phyloP scores from a whole-genome alignment of 495 filamentous ascomycete genomes.

The Aspergillus carlsbadensis region DNA sequence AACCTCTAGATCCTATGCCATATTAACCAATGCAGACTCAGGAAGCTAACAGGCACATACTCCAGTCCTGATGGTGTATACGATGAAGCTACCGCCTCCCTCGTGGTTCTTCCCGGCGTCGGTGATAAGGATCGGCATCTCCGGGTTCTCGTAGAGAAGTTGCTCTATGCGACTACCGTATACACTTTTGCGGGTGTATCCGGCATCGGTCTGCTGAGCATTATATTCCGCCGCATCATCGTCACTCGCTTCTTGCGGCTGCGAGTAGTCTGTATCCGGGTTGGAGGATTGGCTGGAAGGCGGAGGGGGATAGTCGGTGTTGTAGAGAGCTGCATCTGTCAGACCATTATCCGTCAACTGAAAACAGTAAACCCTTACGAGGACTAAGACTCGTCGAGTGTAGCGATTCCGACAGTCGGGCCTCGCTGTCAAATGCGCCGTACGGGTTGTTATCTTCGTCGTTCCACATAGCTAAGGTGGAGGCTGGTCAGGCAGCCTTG shows the following conservation, averaged over 20 bases:
- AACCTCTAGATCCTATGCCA: constrained; percentile 80
- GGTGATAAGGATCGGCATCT: constrained; percentile 82
- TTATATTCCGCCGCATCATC: constrained; percentile 51
- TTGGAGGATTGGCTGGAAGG: constrained; percentile 44
- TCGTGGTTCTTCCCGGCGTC: constrained; percentile 95
- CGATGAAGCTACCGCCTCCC: constrained; percentile 85
- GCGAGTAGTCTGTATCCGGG: constrained; percentile 57
- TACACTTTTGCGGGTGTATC: constrained; percentile 65
- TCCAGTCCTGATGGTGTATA: constrained; percentile 93
- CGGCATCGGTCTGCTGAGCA: constrained; percentile 35
- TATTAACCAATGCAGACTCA: neutral
- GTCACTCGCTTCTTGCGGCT: constrained; percentile 56
- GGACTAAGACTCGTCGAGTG: constrained; percentile 61
- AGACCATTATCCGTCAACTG: constrained; percentile 9
- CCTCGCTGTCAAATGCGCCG: constrained; percentile 84
- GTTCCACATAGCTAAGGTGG: constrained; percentile 57
- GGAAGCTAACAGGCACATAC: constrained; percentile 49
- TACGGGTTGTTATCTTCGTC: constrained; percentile 96
- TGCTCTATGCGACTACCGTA: constrained; percentile 96
- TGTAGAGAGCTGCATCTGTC: constrained; percentile 35
- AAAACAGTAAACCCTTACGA: constrained; percentile 34
- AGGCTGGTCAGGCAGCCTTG: constrained; percentile 24
- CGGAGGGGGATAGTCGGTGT: constrained; percentile 48
- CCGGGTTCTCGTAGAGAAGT: constrained; percentile 91
- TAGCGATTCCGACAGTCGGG: constrained; percentile 67